Evolutionary conservation across 129 eudicot genomes (phyloP).

Genomic region (Mikania micrantha): DNA sequence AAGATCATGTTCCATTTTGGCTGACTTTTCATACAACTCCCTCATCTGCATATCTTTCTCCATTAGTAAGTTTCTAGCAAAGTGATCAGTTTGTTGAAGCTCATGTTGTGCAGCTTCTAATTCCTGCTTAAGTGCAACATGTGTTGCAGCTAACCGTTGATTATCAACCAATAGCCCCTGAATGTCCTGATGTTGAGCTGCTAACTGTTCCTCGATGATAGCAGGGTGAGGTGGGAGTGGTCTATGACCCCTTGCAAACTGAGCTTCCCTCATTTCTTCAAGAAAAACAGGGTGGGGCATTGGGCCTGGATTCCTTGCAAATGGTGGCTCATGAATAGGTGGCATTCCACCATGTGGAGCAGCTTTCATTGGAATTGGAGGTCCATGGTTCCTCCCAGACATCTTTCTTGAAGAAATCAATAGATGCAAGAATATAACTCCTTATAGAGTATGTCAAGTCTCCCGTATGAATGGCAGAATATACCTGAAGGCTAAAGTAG

Average conservation of each 20-base stretch:
- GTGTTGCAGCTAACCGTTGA: conserved; percentile 88
- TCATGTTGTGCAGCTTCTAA: conserved; percentile 71
- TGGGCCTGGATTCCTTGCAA: conserved; percentile 53
- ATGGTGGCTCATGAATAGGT: conserved; percentile 54
- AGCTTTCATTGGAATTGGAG: conserved; percentile 61
- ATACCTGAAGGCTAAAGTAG: not conserved
- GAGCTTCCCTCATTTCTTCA: conserved; percentile 81
- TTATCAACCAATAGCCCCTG: conserved; percentile 73
- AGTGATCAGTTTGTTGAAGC: conserved; percentile 59
- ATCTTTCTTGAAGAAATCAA: conserved; percentile 24
- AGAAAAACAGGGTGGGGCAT: conserved; percentile 69
- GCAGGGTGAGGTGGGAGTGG: conserved; percentile 85
- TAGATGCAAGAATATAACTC: not conserved
- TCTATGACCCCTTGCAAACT: conserved; percentile 61
- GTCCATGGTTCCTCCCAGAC: conserved; percentile 90
- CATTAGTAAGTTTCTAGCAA: conserved; percentile 51
- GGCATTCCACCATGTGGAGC: conserved; percentile 46
- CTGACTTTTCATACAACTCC: conserved; percentile 69
- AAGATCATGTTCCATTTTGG: conserved; percentile 84
- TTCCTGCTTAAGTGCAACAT: conserved; percentile 93
- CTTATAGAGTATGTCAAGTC: not conserved
- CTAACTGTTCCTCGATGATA: conserved; percentile 69
- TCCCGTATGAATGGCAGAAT: no score
- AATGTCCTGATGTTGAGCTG: conserved; percentile 74
- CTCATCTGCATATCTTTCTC: conserved; percentile 88